Evolutionary conservation across 768 basidiomycete genomes (phyloP).

Genomic region (Rhizopogon salebrosus): DNA sequence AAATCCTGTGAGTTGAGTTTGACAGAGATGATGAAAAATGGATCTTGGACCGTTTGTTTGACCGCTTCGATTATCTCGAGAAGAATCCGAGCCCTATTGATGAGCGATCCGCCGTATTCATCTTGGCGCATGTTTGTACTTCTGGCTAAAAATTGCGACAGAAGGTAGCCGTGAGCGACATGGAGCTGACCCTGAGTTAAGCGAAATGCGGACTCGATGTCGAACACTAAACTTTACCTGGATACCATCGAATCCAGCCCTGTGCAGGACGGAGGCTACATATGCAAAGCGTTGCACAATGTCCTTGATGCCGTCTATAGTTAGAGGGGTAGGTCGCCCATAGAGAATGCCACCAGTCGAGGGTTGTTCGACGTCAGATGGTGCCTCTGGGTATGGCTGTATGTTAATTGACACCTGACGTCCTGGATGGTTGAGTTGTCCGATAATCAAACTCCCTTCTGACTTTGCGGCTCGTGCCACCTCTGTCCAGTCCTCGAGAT

Average conservation of each 20-base stretch:
- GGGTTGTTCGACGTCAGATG: slow-evolving; percentile 30
- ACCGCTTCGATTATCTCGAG: slow-evolving; percentile 44
- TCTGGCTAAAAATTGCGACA: slow-evolving; percentile 45
- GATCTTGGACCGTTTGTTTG: slow-evolving; percentile 28
- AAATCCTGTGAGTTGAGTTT: slow-evolving; percentile 29
- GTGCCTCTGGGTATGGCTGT: slow-evolving; percentile 29
- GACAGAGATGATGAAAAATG: slow-evolving; percentile 27
- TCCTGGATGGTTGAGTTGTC: slow-evolving; percentile 29
- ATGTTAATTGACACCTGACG: slow-evolving; percentile 30
- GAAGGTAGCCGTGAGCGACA: slow-evolving; percentile 37
- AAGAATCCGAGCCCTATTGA: slow-evolving; percentile 45
- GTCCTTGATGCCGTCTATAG: slow-evolving; percentile 43
- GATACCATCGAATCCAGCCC: slow-evolving; percentile 66
- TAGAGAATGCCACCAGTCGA: slow-evolving; percentile 27
- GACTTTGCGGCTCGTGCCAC: slow-evolving; percentile 29
- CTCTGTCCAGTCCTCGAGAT: slow-evolving; percentile 15
- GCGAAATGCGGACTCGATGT: not conserved
- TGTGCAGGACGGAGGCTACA: slow-evolving; percentile 47
- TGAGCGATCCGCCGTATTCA: slow-evolving; percentile 49
- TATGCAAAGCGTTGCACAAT: slow-evolving; percentile 45
- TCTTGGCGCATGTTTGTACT: slow-evolving; percentile 46
- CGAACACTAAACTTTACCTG: slow-evolving; percentile 27
- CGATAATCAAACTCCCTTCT: slow-evolving; percentile 24
- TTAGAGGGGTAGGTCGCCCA: slow-evolving; percentile 32
- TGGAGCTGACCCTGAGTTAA: slow-evolving; percentile 28